phyloP scores from a whole-genome alignment of 306 rosid species.

The Vigna unguiculata region DNA sequence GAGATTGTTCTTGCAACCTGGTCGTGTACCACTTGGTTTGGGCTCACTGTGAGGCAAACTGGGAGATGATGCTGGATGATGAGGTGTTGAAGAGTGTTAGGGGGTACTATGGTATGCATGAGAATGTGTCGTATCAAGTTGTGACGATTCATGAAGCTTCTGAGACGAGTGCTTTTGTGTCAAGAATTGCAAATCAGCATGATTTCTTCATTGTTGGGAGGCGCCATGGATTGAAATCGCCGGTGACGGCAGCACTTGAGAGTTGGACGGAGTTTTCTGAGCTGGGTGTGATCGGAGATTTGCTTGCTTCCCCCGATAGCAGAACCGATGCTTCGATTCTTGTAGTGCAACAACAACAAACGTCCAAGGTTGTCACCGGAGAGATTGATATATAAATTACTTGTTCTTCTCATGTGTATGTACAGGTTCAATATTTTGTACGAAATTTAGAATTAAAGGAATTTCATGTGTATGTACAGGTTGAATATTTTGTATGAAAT shows the following conservation, averaged over 20 bases:
- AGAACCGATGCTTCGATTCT: conserved; percentile 48
- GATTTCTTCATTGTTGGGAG: conserved; percentile 63
- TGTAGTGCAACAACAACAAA: conserved; percentile 55
- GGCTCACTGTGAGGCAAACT: background rate
- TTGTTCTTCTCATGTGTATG: too few relatives aligned
- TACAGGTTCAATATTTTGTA: too few relatives aligned
- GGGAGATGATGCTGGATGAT: conserved; percentile 46
- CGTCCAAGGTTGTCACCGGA: background rate
- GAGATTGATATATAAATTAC: too few relatives aligned
- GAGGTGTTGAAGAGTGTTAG: conserved; percentile 41
- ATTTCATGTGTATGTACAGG: too few relatives aligned
- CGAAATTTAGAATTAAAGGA: too few relatives aligned
- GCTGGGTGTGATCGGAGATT: conserved; percentile 61
- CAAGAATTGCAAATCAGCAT: conserved; percentile 11
- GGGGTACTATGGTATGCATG: background rate
- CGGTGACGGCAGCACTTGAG: conserved; percentile 52
- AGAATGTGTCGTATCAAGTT: conserved; percentile 34
- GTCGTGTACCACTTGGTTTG: conserved; percentile 44
- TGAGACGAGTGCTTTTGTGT: conserved; percentile 34
- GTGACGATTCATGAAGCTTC: conserved; percentile 4
- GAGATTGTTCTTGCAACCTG: conserved; percentile 9
- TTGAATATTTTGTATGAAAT: too few relatives aligned
- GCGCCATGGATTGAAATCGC: conserved; percentile 33
- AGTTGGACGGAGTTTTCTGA: conserved; percentile 65
- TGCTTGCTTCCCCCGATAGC: conserved; percentile 58